phyloP scores from a whole-genome alignment of 2,329 filamentous ascomycete species.

The Parafenestella ontariensis region DNA sequence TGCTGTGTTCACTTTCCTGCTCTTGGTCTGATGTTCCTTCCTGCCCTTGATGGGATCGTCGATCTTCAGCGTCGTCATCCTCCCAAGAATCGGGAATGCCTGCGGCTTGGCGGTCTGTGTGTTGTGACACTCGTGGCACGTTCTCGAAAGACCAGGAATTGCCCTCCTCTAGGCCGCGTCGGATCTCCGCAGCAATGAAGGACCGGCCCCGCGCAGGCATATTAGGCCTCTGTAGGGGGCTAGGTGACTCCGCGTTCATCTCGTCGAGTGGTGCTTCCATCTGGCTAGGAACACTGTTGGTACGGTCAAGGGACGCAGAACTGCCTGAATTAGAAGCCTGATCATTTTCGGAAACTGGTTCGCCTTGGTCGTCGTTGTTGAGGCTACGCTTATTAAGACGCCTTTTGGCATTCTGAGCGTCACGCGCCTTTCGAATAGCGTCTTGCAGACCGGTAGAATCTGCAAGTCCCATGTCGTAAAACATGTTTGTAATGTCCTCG shows the following conservation, averaged over 20 bases:
- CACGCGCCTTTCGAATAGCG: neutral
- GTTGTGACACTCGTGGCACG: constrained; percentile 17
- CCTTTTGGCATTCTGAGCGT: neutral
- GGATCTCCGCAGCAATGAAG: constrained; percentile 57
- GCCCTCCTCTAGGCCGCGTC: constrained; percentile 55
- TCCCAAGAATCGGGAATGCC: constrained; percentile 35
- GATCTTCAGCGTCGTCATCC: constrained; percentile 24
- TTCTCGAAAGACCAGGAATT: constrained; percentile 42
- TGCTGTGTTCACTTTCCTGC: constrained; percentile 46
- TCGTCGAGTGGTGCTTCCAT: constrained; percentile 2
- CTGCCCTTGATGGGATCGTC: constrained; percentile 4
- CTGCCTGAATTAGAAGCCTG: constrained; percentile 5
- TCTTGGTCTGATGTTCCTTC: constrained; percentile 32
- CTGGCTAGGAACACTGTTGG: constrained; percentile 20
- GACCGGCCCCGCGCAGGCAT: constrained; percentile 56
- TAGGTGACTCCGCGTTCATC: constrained; percentile 13
- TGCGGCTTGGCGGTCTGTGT: constrained; percentile 3
- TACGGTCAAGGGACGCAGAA: constrained; percentile 13
- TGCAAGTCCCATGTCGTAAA: constrained; percentile 7
- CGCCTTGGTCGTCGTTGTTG: neutral
- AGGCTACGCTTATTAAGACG: neutral
- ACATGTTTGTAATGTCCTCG: constrained; percentile 15
- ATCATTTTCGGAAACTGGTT: neutral
- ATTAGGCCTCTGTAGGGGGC: constrained; percentile 47
- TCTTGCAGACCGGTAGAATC: neutral